Base-by-base conservation (phyloP, 805 yeast species). In the Candida nemodendra region DNA sequence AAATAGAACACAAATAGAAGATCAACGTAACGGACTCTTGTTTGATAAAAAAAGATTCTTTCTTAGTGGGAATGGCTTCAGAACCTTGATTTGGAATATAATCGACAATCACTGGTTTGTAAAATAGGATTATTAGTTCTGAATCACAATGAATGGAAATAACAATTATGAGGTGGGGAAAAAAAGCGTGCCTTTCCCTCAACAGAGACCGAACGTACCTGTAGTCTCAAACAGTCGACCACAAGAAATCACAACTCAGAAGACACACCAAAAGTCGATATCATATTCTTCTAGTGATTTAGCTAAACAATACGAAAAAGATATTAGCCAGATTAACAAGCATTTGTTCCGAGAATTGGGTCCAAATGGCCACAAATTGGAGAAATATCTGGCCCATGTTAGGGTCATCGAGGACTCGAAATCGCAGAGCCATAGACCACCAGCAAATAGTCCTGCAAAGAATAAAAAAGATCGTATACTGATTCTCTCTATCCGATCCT, bases 381-480 rank as follows among this genome's bases (percentile, higher is more conserved):
- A 78, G 34, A 72, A 72, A 18, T 88, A 88, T 57, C 74, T 84
- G 38, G 80, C 93, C 1, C 96, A 88, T 57, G 80, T 84, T 12
- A 64, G 84, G 37, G 73, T 87, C 24, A 71, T 79, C 30, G 96
- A 88, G 55, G 93, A 79, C 59, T 71, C 88, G 0, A 76, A 74
- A 41, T 81, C 71, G 46, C 88, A 93, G 4, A 73, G 79, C 19
- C 54, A 71, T 0, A 74, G 84, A 22, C 95, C 95, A 0, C 86
- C 93, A 1, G 57, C 71, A 1, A 63, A 62, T 30, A 68, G 81
- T 3, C 55, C 70, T 1, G 51, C 56, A 41, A 62, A 61, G 18
- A 73, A 64, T 60, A 84, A 67, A 49, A 87, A 88, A 49, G 69
- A 72, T 27, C 67, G 95, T 55, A 64, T 83, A 4, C 61, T 85